Percentiles rank a stretch among this genome's conserved stretches.
Evolutionary conservation across 345 rosid species (phyloP).

Genomic region (Heritiera fomes): DNA sequence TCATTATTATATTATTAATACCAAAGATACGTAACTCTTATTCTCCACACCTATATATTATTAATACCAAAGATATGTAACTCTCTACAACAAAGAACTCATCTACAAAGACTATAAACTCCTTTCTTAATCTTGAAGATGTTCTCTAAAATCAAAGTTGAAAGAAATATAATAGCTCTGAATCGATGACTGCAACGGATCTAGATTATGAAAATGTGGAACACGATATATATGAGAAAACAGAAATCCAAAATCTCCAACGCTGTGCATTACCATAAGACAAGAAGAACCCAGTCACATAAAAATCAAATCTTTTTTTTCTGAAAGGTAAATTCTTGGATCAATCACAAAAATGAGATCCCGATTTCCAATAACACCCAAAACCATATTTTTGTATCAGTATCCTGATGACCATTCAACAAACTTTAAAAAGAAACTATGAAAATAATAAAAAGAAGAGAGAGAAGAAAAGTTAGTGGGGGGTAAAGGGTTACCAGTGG

Average conservation of each 20-base stretch:
- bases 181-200: slow-evolving; percentile 3
- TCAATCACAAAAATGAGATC: slow-evolving; percentile 33
- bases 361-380: slow-evolving; percentile 3
- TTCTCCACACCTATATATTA: too few relatives aligned
- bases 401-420: slow-evolving; percentile 18
- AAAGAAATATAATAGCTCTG: neutral
- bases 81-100: too few relatives aligned
- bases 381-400: neutral
- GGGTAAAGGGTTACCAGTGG: slow-evolving; percentile 53
- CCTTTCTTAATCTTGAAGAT: too few relatives aligned
- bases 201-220: neutral
- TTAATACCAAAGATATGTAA: too few relatives aligned
- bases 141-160: neutral
- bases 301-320: slow-evolving; percentile 27
- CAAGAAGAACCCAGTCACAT: slow-evolving; percentile 19
- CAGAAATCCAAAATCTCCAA: neutral
- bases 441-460: neutral
- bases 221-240: neutral
- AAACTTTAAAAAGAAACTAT: neutral
- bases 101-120: too few relatives aligned
- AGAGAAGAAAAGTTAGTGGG: neutral
- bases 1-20: too few relatives aligned
- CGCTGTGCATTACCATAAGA: neutral
- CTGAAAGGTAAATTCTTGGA: slow-evolving; percentile 21
- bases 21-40: too few relatives aligned